Evolutionary conservation across 208 protist genomes (phyloP), one percentile per base, ranked within the genome.

Genomic region (Crithidia sp.): DNA sequence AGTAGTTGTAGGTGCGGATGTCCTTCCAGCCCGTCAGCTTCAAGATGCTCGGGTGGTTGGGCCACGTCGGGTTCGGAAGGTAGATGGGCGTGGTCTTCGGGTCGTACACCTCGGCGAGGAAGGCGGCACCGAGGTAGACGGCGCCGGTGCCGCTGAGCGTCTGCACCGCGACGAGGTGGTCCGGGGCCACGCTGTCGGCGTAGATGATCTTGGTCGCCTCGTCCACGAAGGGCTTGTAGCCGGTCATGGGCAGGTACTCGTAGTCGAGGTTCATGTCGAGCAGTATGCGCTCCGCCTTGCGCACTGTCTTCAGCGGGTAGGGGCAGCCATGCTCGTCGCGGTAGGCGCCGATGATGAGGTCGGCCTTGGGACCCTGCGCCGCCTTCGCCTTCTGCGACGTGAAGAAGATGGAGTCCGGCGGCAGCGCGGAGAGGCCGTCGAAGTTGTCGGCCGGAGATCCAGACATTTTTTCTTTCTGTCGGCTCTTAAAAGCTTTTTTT

Each of bases 321-420:
- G 98, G 97, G 62, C 90, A 87, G 6, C 96, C 98, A 3, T 98
- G 62, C 19, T 98, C 95, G 52, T 97, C 95, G 67, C 98, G 89
- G 87, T 99, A 99, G 39, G 98, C 98, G 47, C 99, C 99, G 58
- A 99, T 97, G 57, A 97, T 91, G 43, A 99, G 90, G 81, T 99
- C 96, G 4, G 99, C 90, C 86, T 99, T 99, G 9, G 85, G 82
- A 13, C 70, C 82, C 13, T 67, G 74, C 9, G 85, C 91, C 3
- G 56, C 68, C 50, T 82, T 82, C 2, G 91, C 91, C 64, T 59
- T 69, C 64, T 72, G 67, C 19, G 69, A 58, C 7, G 64, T 43
- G 40, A 57, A 57, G 60, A 67, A 66, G 37, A 74, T 66, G 50
- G 19, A 12, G 28, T 74, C 69, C 47, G 69, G 59, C 14, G 69